phyloP scores from a whole-genome alignment of 2,329 filamentous ascomycete species.

The Ceratocystis ficicola region DNA sequence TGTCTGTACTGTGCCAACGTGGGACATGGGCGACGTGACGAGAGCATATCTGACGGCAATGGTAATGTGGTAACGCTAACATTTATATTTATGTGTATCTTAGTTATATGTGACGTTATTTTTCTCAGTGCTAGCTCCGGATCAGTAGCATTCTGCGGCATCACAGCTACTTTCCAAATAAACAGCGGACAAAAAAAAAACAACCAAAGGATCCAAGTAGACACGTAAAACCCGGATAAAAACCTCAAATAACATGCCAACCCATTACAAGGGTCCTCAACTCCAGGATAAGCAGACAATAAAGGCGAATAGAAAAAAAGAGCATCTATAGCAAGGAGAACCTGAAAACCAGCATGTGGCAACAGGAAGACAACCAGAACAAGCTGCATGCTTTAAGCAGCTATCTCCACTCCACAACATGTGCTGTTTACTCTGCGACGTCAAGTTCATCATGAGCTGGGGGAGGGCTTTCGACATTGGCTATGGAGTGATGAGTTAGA shows the following conservation, averaged over 20 bases:
- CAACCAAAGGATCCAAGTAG: background rate
- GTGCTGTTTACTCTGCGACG: slow-evolving; percentile 58
- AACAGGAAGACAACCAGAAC: background rate
- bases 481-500: background rate
- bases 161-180: background rate
- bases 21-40: too few species aligned
- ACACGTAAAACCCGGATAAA: background rate
- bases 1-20: background rate
- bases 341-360: background rate
- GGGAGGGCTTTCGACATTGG: slow-evolving; percentile 56
- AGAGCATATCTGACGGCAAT: too few species aligned
- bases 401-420: too few species aligned
- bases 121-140: too few species aligned
- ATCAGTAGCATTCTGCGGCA: background rate
- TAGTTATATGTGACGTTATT: too few species aligned
- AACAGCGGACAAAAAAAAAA: slow-evolving; percentile 8
- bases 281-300: slow-evolving; percentile 17
- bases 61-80: too few species aligned
- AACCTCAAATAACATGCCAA: slow-evolving; percentile 3
- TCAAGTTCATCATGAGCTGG: slow-evolving; percentile 89
- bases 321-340: background rate
- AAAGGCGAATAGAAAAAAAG: slow-evolving; percentile 1
- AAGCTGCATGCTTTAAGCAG: background rate
- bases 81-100: too few species aligned
- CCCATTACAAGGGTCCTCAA: slow-evolving; percentile 13